Base-by-base conservation (phyloP, 352 stramenopile genomes). In the Globisporangium mamillatum region DNA sequence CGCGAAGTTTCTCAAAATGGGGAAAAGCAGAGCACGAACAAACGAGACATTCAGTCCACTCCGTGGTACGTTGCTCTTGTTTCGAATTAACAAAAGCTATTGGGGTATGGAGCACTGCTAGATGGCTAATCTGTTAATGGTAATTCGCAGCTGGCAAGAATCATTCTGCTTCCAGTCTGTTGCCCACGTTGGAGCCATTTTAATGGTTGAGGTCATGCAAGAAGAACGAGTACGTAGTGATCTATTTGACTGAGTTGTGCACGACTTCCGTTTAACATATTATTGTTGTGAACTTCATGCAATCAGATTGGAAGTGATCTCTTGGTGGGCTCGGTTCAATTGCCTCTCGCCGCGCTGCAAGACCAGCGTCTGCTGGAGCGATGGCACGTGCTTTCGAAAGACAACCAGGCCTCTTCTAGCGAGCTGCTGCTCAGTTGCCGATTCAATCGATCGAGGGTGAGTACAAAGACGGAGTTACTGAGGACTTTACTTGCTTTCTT, bases 171-270 rank as follows among this genome's bases (percentile, higher is more conserved):
- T 91, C 63, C 60, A 83, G 41, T 75, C 73, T 0, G 74, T 91
- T 5, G 69, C 75, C 20, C 75, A 78, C 20, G 74, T 84, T 5
- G 70, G 81, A 24, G 80, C 78, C 24, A 70, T 71, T 18, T 16
- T 91, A 2, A 62, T 72, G 29, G 38, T 88, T 9, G 82, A 91
- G 20, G 68, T 91, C 7, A 79, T 91, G 77, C 82, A 91, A 64
- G 80, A 89, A 55, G 82, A 91, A 53, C 70, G 70, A 5, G 74
- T 78, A 63, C 44, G 71, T 53, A 5, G 24, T 2, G 22, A 25
- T 36, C 29, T 10, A 16, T 36, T 14, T 32, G 29, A 32, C 29
- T 32, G 29, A 32, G 29, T 32, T 32, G 4, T 32, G 29, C 29
- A 24, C 9, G 20, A 12, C 12, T 8, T 14, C 27, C 14, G 7